Percentiles rank a stretch among this genome's conserved stretches.
phyloP scores from a whole-genome alignment of 768 basidiomycete species.

The Pleurotus pulmonarius region DNA sequence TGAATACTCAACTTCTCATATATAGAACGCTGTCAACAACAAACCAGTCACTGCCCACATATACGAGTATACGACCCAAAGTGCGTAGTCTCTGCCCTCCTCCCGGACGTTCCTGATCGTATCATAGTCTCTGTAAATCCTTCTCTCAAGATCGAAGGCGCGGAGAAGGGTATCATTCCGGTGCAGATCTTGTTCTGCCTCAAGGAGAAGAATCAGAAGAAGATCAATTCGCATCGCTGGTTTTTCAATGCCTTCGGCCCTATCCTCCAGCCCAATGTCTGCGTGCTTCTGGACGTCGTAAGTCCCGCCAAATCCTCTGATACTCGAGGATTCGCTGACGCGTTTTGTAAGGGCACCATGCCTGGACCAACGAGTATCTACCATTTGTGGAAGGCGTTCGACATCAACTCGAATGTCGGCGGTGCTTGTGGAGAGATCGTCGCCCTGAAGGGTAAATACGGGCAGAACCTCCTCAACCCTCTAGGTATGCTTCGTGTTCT shows the following conservation, averaged over 20 bases:
- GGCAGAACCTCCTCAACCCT: constrained; percentile 77
- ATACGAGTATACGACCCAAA: constrained; percentile 92
- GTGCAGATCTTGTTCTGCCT: constrained; percentile 92
- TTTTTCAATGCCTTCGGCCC: constrained; percentile 91
- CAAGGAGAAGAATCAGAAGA: constrained; percentile 93
- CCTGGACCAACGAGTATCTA: constrained; percentile 89
- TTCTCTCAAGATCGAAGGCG: constrained; percentile 75
- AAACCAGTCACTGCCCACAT: constrained; percentile 86
- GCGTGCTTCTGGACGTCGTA: constrained; percentile 81
- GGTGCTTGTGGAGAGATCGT: constrained; percentile 98
- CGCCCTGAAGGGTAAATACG: constrained; percentile 83
- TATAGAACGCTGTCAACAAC: constrained; percentile 77
- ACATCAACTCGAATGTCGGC: constrained; percentile 86
- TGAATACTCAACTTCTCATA: neutral
- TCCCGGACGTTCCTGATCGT: neutral
- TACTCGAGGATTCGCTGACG: neutral
- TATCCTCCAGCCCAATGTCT: constrained; percentile 86
- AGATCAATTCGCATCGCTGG: constrained; percentile 94
- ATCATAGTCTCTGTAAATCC: constrained; percentile 73
- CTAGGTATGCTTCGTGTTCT: constrained; percentile 28
- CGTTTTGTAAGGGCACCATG: constrained; percentile 40
- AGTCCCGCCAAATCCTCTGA: neutral
- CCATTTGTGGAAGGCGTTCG: constrained; percentile 93
- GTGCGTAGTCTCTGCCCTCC: constrained; percentile 37
- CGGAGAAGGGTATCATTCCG: constrained; percentile 78